Percentiles rank a stretch among this genome's conserved stretches.
phyloP scores from a whole-genome alignment of 305 asterid genomes.

The Stenogyne calaminthoides region DNA sequence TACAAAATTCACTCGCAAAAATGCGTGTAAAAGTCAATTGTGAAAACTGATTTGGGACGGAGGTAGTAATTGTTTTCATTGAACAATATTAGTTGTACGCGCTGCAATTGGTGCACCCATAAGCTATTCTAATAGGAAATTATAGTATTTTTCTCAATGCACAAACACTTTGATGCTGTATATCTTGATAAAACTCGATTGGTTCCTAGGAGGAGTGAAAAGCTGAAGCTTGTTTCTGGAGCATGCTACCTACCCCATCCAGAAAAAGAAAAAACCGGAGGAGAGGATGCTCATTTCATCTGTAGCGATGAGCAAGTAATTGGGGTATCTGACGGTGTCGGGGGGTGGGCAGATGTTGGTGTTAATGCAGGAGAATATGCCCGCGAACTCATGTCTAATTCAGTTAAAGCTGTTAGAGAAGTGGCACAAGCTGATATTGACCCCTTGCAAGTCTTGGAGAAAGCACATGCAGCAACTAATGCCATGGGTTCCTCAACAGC shows the following conservation, averaged over 20 bases:
- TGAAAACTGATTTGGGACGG: too few relatives aligned
- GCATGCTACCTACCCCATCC: slow-evolving; percentile 87
- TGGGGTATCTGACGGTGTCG: slow-evolving; percentile 95
- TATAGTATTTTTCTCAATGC: not conserved
- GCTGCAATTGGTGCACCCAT: too few relatives aligned
- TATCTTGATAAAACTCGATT: slow-evolving; percentile 20
- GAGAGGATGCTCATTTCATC: slow-evolving; percentile 93
- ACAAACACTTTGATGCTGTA: too few relatives aligned
- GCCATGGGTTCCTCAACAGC: slow-evolving; percentile 91
- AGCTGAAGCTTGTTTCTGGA: slow-evolving; percentile 68
- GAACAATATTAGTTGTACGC: too few relatives aligned
- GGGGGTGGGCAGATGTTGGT: slow-evolving; percentile 96
- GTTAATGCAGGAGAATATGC: slow-evolving; percentile 78
- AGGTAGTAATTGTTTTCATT: too few relatives aligned
- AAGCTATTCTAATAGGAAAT: not conserved
- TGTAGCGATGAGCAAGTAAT: slow-evolving; percentile 72
- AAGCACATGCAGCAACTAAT: slow-evolving; percentile 63
- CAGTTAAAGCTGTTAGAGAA: slow-evolving; percentile 59
- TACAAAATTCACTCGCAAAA: too few relatives aligned
- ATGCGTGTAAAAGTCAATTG: too few relatives aligned
- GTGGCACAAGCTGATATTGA: slow-evolving; percentile 47
- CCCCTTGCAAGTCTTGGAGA: slow-evolving; percentile 66
- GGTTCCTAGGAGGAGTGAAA: slow-evolving; percentile 33
- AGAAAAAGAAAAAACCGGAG: slow-evolving; percentile 76
- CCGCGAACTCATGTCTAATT: slow-evolving; percentile 77